Base-by-base conservation (phyloP, 148 eudicot species). In the Nyssa sinensis region DNA sequence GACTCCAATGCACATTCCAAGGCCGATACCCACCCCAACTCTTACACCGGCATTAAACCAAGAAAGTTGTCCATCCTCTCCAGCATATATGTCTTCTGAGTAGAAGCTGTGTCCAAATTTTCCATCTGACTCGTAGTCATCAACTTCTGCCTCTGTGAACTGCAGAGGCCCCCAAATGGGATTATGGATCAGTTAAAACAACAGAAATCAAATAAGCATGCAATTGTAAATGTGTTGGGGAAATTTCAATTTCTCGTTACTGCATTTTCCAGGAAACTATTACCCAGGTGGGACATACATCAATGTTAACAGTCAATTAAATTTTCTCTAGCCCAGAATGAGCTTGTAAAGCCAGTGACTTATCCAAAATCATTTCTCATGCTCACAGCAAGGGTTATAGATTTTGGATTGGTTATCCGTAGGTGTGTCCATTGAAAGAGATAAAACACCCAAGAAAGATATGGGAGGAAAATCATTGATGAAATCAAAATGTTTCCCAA, bases 31-130 rank as follows among this genome's bases (percentile, higher is more conserved):
- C 9, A 78, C 81, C 27, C 81, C 81, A 59, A 78, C 81, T 78
- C 77, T 78, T 30, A 78, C 81, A 24, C 81, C 81, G 4, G 81
- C 81, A 66, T 78, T 78, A 62, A 78, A 78, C 81, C 81, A 78
- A 27, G 81, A 51, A 27, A 78, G 76, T 32, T 78, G 75, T 16
- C 81, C 81, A 28, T 78, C 81, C 61, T 78, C 81, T 37, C 71
- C 81, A 39, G 61, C 34, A 41, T 78, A 78, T 74, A 78, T 73
- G 34, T 78, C 81, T 64, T 78, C 81, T 29, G 76, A 35, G 66
- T 66, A 73, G 53, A 33, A 47, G 67, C 67, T 61, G 60, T 68
- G 67, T 65, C 81, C 76, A 11, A 78, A 30, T 73, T 78, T 78
- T 13, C 44, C 68, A 19, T 73, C 74, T 23, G 73, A 29, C 51